Conservation (phyloP, 805 yeast genomes). For the Candida schatavii region DNA sequence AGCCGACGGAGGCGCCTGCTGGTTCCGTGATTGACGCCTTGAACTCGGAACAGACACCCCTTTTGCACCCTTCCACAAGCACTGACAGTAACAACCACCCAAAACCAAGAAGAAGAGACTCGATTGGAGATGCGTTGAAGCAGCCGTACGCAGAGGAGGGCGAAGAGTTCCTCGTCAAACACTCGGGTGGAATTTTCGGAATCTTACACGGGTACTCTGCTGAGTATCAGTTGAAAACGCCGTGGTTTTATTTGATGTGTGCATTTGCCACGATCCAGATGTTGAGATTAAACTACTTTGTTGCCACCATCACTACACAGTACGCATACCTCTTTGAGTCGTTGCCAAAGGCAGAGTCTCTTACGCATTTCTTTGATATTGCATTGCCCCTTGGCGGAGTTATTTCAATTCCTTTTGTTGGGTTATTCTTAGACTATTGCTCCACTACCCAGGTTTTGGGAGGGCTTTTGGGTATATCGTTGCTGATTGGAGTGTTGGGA, state of each 20-base stretch:
- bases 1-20: slow-evolving; percentile 4
- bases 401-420: slow-evolving; percentile 52
- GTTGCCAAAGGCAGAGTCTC: slow-evolving; percentile 29
- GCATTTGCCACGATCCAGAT: slow-evolving; percentile 52
- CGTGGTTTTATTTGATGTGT: slow-evolving; percentile 52
- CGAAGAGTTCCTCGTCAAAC: slow-evolving; percentile 31
- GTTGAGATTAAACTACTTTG: slow-evolving; percentile 57
- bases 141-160: slow-evolving; percentile 53
- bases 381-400: slow-evolving; percentile 59
- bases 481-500: slow-evolving; percentile 49
- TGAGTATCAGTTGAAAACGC: slow-evolving; percentile 46
- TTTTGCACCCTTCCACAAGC: slow-evolving; percentile 11
- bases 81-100: slow-evolving; percentile 2
- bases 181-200: slow-evolving; percentile 50
- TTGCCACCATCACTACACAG: slow-evolving; percentile 57
- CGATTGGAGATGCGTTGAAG: slow-evolving; percentile 56
- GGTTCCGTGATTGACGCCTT: neutral
- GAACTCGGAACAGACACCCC: slow-evolving; percentile 22
- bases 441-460: slow-evolving; percentile 45
- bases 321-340: slow-evolving; percentile 47
- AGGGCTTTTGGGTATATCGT: slow-evolving; percentile 38
- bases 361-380: slow-evolving; percentile 49
- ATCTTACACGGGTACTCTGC: slow-evolving; percentile 53
- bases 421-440: slow-evolving; percentile 47
- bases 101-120: slow-evolving; percentile 44